phyloP scores from a whole-genome alignment of 495 filamentous ascomycete species.

The Neurospora cerealis region DNA sequence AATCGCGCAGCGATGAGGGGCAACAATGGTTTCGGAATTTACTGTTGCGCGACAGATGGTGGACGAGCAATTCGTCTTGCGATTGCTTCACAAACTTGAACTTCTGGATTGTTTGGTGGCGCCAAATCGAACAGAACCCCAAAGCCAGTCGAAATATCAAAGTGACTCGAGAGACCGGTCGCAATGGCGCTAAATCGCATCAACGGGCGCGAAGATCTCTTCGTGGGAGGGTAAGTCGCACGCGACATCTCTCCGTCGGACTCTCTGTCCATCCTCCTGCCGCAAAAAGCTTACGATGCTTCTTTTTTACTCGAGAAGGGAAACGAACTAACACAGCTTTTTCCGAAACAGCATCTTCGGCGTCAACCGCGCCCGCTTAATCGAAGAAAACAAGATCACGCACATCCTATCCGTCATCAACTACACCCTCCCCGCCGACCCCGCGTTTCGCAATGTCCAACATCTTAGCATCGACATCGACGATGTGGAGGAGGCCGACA shows the following conservation, averaged over 20 bases:
- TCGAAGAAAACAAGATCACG: constrained; percentile 68
- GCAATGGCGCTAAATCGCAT: constrained; percentile 36
- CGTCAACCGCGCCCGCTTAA: constrained; percentile 53
- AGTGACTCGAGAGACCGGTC: background rate
- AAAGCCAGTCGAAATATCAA: background rate
- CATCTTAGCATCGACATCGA: constrained; percentile 77
- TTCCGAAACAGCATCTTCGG: constrained; percentile 55
- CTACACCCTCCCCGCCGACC: constrained; percentile 26
- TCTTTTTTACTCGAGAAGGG: background rate
- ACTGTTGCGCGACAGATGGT: background rate
- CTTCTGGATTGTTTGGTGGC: background rate
- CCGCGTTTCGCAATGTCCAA: constrained; percentile 41
- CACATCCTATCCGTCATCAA: constrained; percentile 76
- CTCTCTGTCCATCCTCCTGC: background rate
- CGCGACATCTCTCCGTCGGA: background rate
- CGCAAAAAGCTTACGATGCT: background rate
- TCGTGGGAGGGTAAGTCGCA: constrained; percentile 69
- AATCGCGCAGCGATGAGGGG: background rate
- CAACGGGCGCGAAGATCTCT: constrained; percentile 63
- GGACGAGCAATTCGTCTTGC: background rate
- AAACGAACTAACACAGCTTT: constrained; percentile 17
- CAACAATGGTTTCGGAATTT: background rate
- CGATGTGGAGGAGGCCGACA: constrained; percentile 77
- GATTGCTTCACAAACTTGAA: background rate
- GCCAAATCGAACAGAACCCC: background rate